Percentiles rank a stretch among this genome's conserved stretches.
Conservation (phyloP, 2,329 filamentous ascomycete species). For the Aspergillus oerlinghausenensis region DNA sequence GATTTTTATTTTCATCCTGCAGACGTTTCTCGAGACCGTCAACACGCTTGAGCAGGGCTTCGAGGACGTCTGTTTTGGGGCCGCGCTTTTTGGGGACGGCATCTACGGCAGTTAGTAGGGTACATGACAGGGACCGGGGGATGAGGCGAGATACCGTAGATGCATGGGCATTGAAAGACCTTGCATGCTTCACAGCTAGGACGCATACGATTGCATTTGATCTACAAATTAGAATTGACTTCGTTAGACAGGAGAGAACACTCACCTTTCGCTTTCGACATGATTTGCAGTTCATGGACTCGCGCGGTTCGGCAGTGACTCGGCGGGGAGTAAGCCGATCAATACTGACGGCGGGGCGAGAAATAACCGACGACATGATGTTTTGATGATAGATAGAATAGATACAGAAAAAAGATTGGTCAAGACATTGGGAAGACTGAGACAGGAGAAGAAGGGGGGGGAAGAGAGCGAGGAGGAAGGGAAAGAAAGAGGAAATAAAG, state of each 20-base stretch:
- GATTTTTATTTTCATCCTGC: constrained; percentile 58
- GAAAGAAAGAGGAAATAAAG: not conserved
- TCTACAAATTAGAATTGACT: constrained; percentile 41
- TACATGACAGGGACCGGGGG: not conserved
- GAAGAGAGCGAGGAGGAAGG: constrained; percentile 2
- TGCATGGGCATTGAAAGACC: constrained; percentile 80
- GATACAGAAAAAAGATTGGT: not conserved
- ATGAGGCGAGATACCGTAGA: constrained; percentile 64
- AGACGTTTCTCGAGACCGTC: constrained; percentile 78
- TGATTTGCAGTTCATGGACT: constrained; percentile 95
- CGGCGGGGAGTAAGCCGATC: constrained; percentile 70
- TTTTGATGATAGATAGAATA: not conserved
- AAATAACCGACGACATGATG: constrained; percentile 44
- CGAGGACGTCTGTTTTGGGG: constrained; percentile 83
- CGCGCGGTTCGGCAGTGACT: constrained; percentile 69
- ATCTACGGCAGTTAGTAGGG: constrained; percentile 49
- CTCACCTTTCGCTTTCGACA: constrained; percentile 85
- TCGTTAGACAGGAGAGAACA: constrained; percentile 1
- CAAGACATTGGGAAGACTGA: not conserved
- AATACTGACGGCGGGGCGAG: constrained; percentile 74
- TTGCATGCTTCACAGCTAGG: constrained; percentile 85
- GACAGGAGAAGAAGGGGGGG: not conserved
- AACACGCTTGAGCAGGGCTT: constrained; percentile 77
- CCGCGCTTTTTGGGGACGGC: constrained; percentile 85
- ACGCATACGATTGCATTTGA: constrained; percentile 83